Conservation (phyloP, 176 grass and related monocot species). For the Microstegium vimineum region DNA sequence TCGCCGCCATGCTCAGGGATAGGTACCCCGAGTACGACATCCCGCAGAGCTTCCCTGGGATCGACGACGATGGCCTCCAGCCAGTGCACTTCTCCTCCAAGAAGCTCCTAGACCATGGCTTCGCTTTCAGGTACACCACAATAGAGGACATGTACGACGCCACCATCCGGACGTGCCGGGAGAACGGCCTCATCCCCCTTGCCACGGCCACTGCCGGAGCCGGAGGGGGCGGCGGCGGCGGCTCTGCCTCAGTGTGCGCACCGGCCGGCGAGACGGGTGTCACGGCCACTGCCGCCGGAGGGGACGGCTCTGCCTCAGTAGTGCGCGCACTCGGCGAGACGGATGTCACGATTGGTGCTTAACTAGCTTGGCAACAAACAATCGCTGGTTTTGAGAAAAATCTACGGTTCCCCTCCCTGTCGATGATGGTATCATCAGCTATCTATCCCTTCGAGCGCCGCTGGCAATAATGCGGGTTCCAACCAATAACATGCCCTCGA, state of each 20-base stretch:
- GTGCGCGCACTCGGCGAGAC: too few species aligned
- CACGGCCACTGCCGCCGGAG: too few species aligned
- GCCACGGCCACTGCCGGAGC: too few species aligned
- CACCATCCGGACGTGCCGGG: constrained; percentile 59
- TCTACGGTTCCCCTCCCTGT: neutral
- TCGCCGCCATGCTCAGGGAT: constrained; percentile 57
- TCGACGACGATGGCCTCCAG: constrained; percentile 41
- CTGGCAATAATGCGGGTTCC: too few species aligned
- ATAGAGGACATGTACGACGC: constrained; percentile 78
- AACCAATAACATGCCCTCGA: too few species aligned
- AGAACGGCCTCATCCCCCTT: constrained; percentile 56
- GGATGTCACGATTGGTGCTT: constrained; percentile 27
- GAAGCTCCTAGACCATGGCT: constrained; percentile 69
- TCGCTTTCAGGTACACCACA: constrained; percentile 66
- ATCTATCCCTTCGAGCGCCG: neutral
- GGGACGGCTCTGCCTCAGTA: too few species aligned
- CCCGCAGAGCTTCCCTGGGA: constrained; percentile 42
- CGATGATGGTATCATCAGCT: neutral
- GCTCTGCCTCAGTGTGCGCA: neutral
- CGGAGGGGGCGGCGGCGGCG: neutral
- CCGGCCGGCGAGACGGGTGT: neutral
- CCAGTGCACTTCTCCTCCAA: constrained; percentile 56
- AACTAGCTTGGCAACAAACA: too few species aligned
- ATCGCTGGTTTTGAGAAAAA: neutral
- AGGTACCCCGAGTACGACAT: constrained; percentile 62